Percentiles rank a stretch among this genome's conserved stretches.
These are phyloP conservation scores for Erodium moschatum DNA, from an alignment of 441 rosid genomes.

Conservation along the genomic window DNA sequence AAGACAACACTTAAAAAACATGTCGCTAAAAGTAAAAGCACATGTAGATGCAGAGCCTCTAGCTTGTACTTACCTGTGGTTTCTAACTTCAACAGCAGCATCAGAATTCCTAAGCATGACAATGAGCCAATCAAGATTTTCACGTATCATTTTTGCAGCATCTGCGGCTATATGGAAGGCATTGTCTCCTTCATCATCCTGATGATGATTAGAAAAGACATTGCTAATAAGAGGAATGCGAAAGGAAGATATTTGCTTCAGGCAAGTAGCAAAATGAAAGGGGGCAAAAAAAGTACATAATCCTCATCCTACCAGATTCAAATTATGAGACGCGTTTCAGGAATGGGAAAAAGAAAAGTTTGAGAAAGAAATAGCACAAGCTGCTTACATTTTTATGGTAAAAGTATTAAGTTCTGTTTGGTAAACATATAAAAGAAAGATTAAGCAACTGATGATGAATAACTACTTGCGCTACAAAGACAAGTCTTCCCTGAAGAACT, in stretches of 20 bases:
- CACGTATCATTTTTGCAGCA: slow-evolving; percentile 95
- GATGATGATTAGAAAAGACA: slow-evolving; percentile 22
- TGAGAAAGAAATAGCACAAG: not conserved
- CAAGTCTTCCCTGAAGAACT: not conserved
- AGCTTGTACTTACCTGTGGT: slow-evolving; percentile 66
- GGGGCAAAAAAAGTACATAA: slow-evolving; percentile 6
- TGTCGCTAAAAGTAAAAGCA: slow-evolving; percentile 2
- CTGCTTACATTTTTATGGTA: not conserved
- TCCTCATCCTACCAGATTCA: not conserved
- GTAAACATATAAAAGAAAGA: not conserved
- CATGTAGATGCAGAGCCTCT: not conserved
- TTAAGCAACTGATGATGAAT: not conserved
- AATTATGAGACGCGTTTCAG: not conserved
- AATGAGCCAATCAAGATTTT: slow-evolving; percentile 95
- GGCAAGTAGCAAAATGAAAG: slow-evolving; percentile 12
- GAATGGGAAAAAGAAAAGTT: not conserved
- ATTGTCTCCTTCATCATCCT: slow-evolving; percentile 98
- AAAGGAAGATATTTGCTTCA: slow-evolving; percentile 15
- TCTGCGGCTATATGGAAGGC: slow-evolving; percentile 99
- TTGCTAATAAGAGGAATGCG: slow-evolving; percentile 22
- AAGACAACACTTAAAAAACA: not conserved
- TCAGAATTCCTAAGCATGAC: slow-evolving; percentile 72
- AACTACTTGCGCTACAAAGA: not conserved
- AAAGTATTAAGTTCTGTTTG: not conserved
- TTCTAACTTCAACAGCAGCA: slow-evolving; percentile 81